Evolutionary conservation across 129 eudicot genomes (phyloP).

Genomic region (Chrysanthemum seticuspe): DNA sequence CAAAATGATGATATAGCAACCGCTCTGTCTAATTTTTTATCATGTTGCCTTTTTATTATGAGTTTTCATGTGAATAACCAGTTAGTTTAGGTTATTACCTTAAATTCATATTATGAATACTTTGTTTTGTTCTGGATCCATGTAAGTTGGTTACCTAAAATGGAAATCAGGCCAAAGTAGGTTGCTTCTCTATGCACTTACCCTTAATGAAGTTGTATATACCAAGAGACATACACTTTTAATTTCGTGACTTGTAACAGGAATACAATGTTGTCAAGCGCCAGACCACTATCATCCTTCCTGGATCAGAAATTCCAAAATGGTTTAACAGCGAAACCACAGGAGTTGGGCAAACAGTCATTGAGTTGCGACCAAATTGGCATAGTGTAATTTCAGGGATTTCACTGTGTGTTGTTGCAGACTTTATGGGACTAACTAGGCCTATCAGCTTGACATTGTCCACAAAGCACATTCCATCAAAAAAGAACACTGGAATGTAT

Average conservation of each 20-base stretch:
- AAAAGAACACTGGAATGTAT: background rate
- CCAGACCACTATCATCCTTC: constrained; percentile 20
- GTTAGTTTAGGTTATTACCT: no score
- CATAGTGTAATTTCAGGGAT: constrained; percentile 8
- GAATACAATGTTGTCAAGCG: constrained; percentile 15
- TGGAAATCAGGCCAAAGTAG: background rate
- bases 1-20: no score
- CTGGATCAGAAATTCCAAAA: constrained; percentile 20
- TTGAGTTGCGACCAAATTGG: constrained; percentile 12
- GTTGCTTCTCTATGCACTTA: background rate
- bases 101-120: no score
- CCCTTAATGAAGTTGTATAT: background rate
- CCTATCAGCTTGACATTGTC: constrained; percentile 22
- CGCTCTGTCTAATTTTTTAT: no score
- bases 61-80: no score
- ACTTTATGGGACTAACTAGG: constrained; percentile 16
- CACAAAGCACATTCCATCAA: constrained; percentile 9
- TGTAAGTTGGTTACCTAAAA: background rate
- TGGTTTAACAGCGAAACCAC: constrained; percentile 16
- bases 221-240: background rate
- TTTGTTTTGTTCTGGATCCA: background rate
- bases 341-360: constrained; percentile 19
- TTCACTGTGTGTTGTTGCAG: background rate
- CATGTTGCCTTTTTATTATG: no score
- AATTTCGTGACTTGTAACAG: background rate